phyloP scores from a whole-genome alignment of 2,329 filamentous ascomycete species.

The Botryotinia calthae region DNA sequence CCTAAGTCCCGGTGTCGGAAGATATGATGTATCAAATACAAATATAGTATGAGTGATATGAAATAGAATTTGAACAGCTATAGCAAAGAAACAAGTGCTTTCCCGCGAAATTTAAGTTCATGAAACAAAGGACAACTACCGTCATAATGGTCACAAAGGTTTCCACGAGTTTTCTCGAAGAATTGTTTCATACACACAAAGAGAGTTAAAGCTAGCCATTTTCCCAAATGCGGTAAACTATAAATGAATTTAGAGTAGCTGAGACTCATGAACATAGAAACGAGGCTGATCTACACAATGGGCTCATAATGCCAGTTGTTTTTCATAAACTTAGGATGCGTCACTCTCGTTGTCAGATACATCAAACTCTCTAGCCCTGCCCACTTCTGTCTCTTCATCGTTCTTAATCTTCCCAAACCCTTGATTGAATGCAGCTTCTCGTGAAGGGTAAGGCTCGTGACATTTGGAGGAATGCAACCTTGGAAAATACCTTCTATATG shows the following conservation, averaged over 20 bases:
- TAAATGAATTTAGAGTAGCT: not conserved
- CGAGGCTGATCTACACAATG: not conserved
- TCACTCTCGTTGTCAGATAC: slow-evolving; percentile 19
- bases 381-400: slow-evolving; percentile 34
- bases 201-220: not conserved
- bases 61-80: not conserved
- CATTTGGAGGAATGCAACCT: slow-evolving; percentile 51
- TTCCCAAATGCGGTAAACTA: not conserved
- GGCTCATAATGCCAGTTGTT: not conserved
- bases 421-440: slow-evolving; percentile 34
- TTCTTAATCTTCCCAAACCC: slow-evolving; percentile 38
- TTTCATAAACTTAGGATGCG: not conserved
- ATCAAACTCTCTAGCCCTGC: slow-evolving; percentile 24
- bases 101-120: not conserved
- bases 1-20: not conserved
- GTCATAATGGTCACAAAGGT: not conserved
- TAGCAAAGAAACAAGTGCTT: not conserved
- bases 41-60: not conserved
- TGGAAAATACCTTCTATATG: slow-evolving; percentile 64
- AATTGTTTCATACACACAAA: not conserved
- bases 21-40: not conserved
- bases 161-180: not conserved
- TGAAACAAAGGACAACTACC: slow-evolving; percentile 2
- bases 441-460: slow-evolving; percentile 54
- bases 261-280: not conserved